phyloP scores from a whole-genome alignment of 192 early-diverging fungal species.

The Coemansia sp. region DNA sequence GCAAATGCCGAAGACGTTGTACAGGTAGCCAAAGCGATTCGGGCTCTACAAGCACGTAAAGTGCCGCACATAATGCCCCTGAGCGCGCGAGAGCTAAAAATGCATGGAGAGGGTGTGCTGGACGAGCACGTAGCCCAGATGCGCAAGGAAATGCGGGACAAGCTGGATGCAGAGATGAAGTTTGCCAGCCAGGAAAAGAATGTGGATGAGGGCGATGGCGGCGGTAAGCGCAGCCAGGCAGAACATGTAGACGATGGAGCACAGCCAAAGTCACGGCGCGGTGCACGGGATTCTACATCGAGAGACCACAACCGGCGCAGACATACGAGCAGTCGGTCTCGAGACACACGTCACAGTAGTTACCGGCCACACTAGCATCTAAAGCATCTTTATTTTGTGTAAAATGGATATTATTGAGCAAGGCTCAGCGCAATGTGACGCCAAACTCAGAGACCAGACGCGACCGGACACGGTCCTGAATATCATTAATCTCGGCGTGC shows the following conservation, averaged over 20 bases:
- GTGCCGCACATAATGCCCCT: constrained; percentile 60
- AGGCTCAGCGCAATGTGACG: constrained; percentile 72
- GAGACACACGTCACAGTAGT: not conserved
- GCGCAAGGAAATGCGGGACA: constrained; percentile 8
- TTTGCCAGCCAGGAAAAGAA: not conserved
- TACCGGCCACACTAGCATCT: not conserved
- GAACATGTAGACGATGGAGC: not conserved
- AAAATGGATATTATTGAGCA: not conserved
- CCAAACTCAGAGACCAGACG: constrained; percentile 64
- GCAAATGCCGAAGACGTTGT: constrained; percentile 64
- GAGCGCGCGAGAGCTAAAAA: constrained; percentile 57
- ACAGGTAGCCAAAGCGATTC: constrained; percentile 61
- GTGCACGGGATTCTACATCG: not conserved
- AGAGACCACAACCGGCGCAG: not conserved
- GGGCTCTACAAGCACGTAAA: constrained; percentile 58
- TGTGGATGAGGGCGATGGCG: not conserved
- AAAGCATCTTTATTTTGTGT: not conserved
- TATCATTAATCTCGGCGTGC: constrained; percentile 91
- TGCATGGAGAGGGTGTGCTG: constrained; percentile 20
- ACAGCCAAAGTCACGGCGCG: constrained; percentile 4
- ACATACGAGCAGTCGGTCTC: constrained; percentile 1
- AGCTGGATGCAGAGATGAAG: not conserved
- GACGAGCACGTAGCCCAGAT: constrained; percentile 10
- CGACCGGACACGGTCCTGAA: constrained; percentile 77
- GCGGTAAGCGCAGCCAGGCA: not conserved